Evolutionary conservation across 73 alveolate genomes (phyloP), one percentile per base, ranked within the genome.

Genomic region (Symbiodinium pilosum): DNA sequence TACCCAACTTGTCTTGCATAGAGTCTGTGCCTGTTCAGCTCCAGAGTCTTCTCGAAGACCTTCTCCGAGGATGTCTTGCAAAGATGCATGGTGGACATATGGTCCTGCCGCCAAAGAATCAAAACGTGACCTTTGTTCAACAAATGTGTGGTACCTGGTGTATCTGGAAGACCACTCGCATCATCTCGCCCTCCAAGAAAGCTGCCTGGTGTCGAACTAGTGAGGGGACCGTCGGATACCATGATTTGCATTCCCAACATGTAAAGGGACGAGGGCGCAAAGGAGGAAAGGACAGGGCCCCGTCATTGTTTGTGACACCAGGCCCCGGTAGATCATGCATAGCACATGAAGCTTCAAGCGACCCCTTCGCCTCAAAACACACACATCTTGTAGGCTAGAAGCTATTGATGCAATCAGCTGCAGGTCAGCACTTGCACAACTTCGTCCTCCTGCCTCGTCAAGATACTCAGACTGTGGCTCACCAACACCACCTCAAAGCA

Each of bases 91-190:
- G 86, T 30, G 36, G 95, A 88, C 86, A 64, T 41, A 47, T 88
- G 95, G 69, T 88, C 95, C 94, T 87, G 43, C n/a, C 32, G 32
- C 24, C n/a, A n/a, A n/a, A n/a, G n/a, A n/a, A 12, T 52, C 69
- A 9, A 52, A 52, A 52, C 69, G 20, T 12, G 69, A 52, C 9
- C 9, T 9, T 9, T 52, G 69, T 30, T 56, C 77, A 24, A 24
- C 77, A 24, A 39, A 21, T 24, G 41, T 4, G 41, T 43, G n/a
- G n/a, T n/a, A n/a, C 94, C 95, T 88, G 95, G 44, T 88, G 95
- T 30, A 88, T 88, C 44, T 88, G 95, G 86, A 88, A 88, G 73
- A 88, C 95, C 51, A 88, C 95, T 30, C 95, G 86, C 95, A 88
- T 88, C 47, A 88, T 8, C 51, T 88, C 95, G 43, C 95, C 95